Evolutionary conservation across 208 protist species (phyloP).

Genomic region (Phytomonas francai): DNA sequence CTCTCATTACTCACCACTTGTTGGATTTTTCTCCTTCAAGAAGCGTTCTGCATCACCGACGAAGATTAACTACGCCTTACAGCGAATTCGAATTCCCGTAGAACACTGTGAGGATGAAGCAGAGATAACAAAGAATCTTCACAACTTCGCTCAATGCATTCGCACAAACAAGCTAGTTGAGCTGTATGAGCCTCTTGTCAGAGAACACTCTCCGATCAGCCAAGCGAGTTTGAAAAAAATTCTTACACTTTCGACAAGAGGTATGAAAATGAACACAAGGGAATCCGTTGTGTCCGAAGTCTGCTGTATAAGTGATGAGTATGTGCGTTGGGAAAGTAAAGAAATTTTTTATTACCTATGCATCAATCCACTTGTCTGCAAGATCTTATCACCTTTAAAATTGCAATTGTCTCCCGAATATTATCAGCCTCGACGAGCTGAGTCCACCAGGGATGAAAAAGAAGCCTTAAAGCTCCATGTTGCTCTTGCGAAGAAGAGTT

Average conservation of each 20-base stretch:
- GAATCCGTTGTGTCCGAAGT: conserved; percentile 51
- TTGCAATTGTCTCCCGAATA: conserved; percentile 18
- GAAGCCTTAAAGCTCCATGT: neutral
- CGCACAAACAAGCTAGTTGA: conserved; percentile 54
- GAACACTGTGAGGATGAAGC: conserved; percentile 42
- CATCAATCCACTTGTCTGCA: conserved; percentile 46
- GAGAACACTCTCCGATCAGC: conserved; percentile 39
- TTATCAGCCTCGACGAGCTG: conserved; percentile 1
- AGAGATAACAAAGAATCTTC: conserved; percentile 13
- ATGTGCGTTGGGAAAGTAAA: conserved; percentile 37
- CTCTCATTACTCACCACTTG: conserved; percentile 79
- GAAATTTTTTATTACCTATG: conserved; percentile 82
- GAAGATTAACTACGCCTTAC: neutral
- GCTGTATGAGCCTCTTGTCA: conserved; percentile 65
- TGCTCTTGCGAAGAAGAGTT: neutral
- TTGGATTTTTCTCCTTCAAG: conserved; percentile 56
- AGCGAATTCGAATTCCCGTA: conserved; percentile 40
- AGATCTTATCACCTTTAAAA: conserved; percentile 57
- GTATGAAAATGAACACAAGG: conserved; percentile 27
- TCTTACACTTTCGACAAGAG: conserved; percentile 52
- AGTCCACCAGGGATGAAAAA: neutral
- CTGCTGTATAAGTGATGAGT: conserved; percentile 55
- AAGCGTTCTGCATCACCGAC: conserved; percentile 1
- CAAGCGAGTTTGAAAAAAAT: conserved; percentile 49
- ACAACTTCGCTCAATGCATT: conserved; percentile 24